Base-by-base conservation (phyloP, 305 asterid species). In the Solanum hybrid region DNA sequence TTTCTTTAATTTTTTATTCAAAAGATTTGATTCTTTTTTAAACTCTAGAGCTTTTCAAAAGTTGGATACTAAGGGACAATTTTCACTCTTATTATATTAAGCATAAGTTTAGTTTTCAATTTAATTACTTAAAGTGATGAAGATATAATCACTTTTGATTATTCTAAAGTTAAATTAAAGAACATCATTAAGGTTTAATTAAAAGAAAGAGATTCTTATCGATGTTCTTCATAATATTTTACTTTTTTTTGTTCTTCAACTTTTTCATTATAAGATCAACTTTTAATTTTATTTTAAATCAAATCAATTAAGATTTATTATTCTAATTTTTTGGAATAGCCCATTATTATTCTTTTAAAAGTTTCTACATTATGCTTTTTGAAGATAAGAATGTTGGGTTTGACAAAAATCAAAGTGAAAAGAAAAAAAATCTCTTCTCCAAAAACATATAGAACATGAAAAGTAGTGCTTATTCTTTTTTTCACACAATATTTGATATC, bases 351-450 rank as follows among this genome's bases (percentile, higher is more conserved):
- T 90, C 87, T 89, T 91, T 92, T 73, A 88, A 90, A 79, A 90
- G 92, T 93, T 82, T 82, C 94, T 92, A 34, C 16, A 91, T 90
- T 86, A 88, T 94, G 94, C 95, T 93, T 93, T 93, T 73, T 89
- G 78, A 90, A 91, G 94, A 94, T 93, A 94, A 91, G 96, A 95
- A 94, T 94, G 96, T 93, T 89, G 91, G 94, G 90, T 89, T 87
- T 92, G 89, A 90, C 76, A 90, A 94, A 78, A 92, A 94, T 56
- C 91, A 94, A 93, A 91, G 89, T 26, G 90, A 84, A 85, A 60
- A 91, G 13, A 51, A 90, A 92, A 90, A 85, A 69, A 85, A 90
- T 92, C 92, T 91, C 20, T 34, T 94, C 93, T 93, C 92, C 92
- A 92, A 94, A 56, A 92, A 92, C 93, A 91, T 92, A 89, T 93